phyloP scores from a whole-genome alignment of 129 eudicot genomes.

The Cynara cardunculus region DNA sequence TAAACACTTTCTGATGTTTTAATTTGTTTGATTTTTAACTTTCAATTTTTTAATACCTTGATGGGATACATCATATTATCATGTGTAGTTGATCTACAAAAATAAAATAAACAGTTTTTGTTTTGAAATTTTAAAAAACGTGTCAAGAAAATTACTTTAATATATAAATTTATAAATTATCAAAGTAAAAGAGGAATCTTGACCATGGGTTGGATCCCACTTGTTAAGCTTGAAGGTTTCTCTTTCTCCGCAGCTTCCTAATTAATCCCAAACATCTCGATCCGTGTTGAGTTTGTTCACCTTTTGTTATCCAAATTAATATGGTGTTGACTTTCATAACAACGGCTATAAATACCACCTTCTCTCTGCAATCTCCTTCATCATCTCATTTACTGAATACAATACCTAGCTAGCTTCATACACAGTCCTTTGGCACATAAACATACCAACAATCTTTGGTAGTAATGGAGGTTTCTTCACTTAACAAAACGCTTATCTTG shows the following conservation, averaged over 20 bases:
- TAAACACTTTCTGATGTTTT: too few relatives aligned
- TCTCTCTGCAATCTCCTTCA: not conserved
- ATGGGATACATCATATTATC: too few relatives aligned
- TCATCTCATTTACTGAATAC: not conserved
- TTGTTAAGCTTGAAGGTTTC: not conserved
- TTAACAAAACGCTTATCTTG: not conserved
- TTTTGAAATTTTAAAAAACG: too few relatives aligned
- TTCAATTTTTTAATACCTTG: too few relatives aligned
- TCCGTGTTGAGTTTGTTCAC: too few relatives aligned
- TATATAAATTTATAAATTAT: too few relatives aligned
- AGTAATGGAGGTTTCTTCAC: constrained; percentile 15
- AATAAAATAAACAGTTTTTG: too few relatives aligned
- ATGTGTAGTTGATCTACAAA: too few relatives aligned
- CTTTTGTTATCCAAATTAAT: too few relatives aligned
- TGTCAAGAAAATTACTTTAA: too few relatives aligned
- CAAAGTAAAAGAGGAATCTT: too few relatives aligned
- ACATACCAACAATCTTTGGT: not conserved
- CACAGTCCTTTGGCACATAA: not conserved
- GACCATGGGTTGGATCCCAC: not conserved
- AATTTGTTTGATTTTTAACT: too few relatives aligned
- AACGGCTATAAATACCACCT: not conserved
- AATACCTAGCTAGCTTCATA: not conserved
- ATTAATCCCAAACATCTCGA: not conserved
- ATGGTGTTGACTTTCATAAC: not conserved
- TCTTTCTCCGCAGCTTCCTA: not conserved